Percentiles rank a stretch among this genome's conserved stretches.
Evolutionary conservation across 768 basidiomycete species (phyloP).

Genomic region (Cystobasidium onofrii): DNA sequence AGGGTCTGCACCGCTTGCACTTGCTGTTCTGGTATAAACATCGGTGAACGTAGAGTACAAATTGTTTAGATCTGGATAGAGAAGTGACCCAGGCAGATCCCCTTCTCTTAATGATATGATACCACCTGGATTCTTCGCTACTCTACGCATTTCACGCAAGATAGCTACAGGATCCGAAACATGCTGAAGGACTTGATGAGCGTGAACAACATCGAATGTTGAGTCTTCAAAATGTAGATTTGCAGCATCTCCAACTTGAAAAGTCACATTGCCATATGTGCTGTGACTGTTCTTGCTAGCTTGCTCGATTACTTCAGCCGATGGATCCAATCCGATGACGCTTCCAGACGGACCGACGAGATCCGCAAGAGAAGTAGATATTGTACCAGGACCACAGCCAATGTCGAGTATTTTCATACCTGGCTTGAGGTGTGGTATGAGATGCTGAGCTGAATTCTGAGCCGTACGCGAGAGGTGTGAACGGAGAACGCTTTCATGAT

Average conservation of each 20-base stretch:
- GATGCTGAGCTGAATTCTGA: constrained; percentile 49
- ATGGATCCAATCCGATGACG: constrained; percentile 50
- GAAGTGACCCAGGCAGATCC: constrained; percentile 46
- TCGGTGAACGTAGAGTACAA: background rate
- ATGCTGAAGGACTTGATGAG: constrained; percentile 54
- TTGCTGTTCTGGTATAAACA: constrained; percentile 45
- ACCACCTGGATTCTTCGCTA: constrained; percentile 46
- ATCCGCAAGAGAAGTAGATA: constrained; percentile 50
- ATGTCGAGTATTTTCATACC: constrained; percentile 51
- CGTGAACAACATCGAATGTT: constrained; percentile 52
- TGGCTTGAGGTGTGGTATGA: constrained; percentile 47
- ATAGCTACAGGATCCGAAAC: constrained; percentile 48
- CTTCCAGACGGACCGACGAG: constrained; percentile 47
- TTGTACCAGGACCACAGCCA: constrained; percentile 54
- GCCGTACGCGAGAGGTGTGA: constrained; percentile 48
- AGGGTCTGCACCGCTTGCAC: constrained; percentile 48
- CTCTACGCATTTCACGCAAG: constrained; percentile 52
- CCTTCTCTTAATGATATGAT: constrained; percentile 51
- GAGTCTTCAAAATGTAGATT: constrained; percentile 45
- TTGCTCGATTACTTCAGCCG: constrained; percentile 45
- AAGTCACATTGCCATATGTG: constrained; percentile 48
- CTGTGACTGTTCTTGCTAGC: constrained; percentile 45
- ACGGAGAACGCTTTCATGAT: constrained; percentile 45
- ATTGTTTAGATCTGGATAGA: constrained; percentile 45
- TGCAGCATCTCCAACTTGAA: constrained; percentile 48